Evolutionary conservation across 805 yeast genomes (phyloP).

Genomic region (Myxozyma sirexii): DNA sequence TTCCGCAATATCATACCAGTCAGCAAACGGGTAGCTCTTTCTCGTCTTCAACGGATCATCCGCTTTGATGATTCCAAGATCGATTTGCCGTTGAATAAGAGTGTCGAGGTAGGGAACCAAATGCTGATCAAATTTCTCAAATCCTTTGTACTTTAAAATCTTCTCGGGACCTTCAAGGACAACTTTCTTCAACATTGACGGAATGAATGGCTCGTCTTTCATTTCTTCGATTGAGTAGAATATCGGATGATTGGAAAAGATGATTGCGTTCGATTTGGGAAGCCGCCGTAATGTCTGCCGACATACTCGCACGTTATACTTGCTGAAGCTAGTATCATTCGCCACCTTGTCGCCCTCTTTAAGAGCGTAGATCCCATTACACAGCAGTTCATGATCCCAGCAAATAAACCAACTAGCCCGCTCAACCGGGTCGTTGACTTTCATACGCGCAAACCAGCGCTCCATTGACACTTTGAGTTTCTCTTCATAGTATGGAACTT

Average conservation of each 20-base stretch:
- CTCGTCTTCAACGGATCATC: slow-evolving; percentile 62
- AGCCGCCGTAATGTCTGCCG: slow-evolving; percentile 70
- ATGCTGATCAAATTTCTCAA: slow-evolving; percentile 61
- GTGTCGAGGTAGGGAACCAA: slow-evolving; percentile 59
- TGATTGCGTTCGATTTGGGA: slow-evolving; percentile 65
- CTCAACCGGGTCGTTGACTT: slow-evolving; percentile 64
- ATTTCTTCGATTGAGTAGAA: slow-evolving; percentile 72
- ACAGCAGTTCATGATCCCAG: slow-evolving; percentile 67
- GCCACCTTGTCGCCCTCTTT: slow-evolving; percentile 51
- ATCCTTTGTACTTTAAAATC: slow-evolving; percentile 65
- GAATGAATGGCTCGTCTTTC: slow-evolving; percentile 75
- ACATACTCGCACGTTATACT: slow-evolving; percentile 70
- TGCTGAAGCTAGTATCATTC: slow-evolving; percentile 50
- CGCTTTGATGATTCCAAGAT: slow-evolving; percentile 55
- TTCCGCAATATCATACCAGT: slow-evolving; percentile 33
- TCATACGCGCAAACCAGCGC: slow-evolving; percentile 67
- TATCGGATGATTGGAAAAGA: slow-evolving; percentile 77
- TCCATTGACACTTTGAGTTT: slow-evolving; percentile 72
- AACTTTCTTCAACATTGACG: slow-evolving; percentile 63
- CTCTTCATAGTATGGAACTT: slow-evolving; percentile 69
- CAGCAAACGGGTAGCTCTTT: slow-evolving; percentile 50
- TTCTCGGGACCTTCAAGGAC: slow-evolving; percentile 67
- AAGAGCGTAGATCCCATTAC: slow-evolving; percentile 59
- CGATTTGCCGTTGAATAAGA: slow-evolving; percentile 60
- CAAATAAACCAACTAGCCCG: slow-evolving; percentile 75